These are phyloP conservation scores for Myotisia sp. DNA, from an alignment of 2,329 filamentous ascomycete species.

Conservation along the genomic window DNA sequence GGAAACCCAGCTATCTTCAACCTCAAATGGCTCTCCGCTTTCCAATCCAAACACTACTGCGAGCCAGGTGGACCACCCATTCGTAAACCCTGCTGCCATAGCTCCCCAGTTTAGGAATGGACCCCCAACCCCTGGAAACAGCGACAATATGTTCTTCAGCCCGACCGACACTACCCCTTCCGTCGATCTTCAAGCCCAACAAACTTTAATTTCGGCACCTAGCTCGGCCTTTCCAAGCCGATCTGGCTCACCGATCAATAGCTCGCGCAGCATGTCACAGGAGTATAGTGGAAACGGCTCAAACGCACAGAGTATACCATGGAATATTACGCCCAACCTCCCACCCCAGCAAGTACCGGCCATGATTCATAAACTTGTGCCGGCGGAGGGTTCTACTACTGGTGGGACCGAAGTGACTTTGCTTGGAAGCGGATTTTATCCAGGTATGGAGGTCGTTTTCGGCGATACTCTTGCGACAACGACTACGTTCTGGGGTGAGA, in stretches of 20 bases:
- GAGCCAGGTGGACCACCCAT: conserved; percentile 33
- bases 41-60: conserved; percentile 22
- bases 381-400: conserved; percentile 63
- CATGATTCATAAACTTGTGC: conserved; percentile 69
- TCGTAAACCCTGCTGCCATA: conserved; percentile 31
- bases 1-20: conserved; percentile 41
- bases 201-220: conserved; percentile 57
- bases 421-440: conserved; percentile 65
- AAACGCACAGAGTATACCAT: conserved; percentile 37
- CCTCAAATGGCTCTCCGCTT: conserved; percentile 29
- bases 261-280: conserved; percentile 23
- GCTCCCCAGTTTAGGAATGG: conserved; percentile 41
- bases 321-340: conserved; percentile 37
- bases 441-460: conserved; percentile 72
- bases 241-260: conserved; percentile 51
- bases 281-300: conserved; percentile 27
- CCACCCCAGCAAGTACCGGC: conserved; percentile 42
- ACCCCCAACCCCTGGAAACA: conserved; percentile 52
- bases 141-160: conserved; percentile 45
- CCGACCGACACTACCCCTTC: conserved; percentile 46
- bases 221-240: conserved; percentile 61
- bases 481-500: conserved; percentile 67
- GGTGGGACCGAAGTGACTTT: conserved; percentile 81
- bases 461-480: conserved; percentile 55
- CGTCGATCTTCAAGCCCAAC: conserved; percentile 50